Evolutionary conservation across 202 grass and related monocot genomes (phyloP).

Genomic region (Panicum hallii): DNA sequence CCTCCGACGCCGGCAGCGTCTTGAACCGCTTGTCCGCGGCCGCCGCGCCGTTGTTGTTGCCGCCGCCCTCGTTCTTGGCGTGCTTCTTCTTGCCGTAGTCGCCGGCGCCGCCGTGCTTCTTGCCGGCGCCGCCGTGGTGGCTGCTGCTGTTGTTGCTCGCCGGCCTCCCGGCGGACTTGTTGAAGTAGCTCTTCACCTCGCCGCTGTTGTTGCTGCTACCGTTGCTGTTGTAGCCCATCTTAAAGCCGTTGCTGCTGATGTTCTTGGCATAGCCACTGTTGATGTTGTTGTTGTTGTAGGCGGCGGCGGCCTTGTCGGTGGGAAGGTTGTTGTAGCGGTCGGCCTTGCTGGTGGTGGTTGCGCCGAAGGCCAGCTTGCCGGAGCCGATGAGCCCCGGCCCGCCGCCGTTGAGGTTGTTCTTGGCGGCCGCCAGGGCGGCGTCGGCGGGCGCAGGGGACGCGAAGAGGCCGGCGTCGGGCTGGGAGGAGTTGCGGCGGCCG

Average conservation of each 20-base stretch:
- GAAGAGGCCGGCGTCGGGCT: not conserved
- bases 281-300: constrained; percentile 3
- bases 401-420: constrained; percentile 15
- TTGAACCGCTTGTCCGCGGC: constrained; percentile 92
- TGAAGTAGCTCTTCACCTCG: constrained; percentile 95
- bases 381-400: constrained; percentile 59
- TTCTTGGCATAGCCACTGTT: not conserved
- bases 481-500: constrained; percentile 61
- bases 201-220: constrained; percentile 7
- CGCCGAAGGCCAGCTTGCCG: constrained; percentile 86
- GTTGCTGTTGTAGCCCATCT: constrained; percentile 38
- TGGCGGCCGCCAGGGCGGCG: not conserved
- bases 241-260: constrained; percentile 27
- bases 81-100: constrained; percentile 70
- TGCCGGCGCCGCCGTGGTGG: not conserved
- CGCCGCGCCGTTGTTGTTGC: constrained; percentile 8
- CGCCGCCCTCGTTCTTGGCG: constrained; percentile 43
- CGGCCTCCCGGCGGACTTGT: constrained; percentile 80
- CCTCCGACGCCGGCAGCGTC: constrained; percentile 86
- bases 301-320: not conserved
- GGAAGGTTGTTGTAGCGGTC: constrained; percentile 63
- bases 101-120: constrained; percentile 37
- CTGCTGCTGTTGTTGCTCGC: constrained; percentile 29
- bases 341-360: constrained; percentile 40
- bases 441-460: not conserved